A percentile compares a stretch with the other conserved stretches of the same genome.
Conservation (phyloP, 768 basidiomycete species). For the Hortiboletus campestris region DNA sequence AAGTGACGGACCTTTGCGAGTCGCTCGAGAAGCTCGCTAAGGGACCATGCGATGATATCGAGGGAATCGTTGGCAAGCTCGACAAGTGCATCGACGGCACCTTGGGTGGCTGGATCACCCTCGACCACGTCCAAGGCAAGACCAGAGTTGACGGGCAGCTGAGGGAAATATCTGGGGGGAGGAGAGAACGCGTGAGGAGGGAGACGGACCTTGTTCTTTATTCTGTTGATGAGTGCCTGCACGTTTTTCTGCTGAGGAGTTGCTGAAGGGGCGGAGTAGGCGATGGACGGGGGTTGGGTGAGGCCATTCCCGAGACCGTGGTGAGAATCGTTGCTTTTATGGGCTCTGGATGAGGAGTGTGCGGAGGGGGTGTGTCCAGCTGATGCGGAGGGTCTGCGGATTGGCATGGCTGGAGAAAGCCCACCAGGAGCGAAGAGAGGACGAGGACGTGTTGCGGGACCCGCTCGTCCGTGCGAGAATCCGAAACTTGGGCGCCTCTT, state of each 20-base stretch:
- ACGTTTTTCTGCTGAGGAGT: constrained; percentile 83
- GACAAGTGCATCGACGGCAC: constrained; percentile 77
- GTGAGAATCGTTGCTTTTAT: constrained; percentile 64
- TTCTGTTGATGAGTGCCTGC: constrained; percentile 71
- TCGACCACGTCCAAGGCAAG: constrained; percentile 70
- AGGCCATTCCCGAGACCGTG: constrained; percentile 37
- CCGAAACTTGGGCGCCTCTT: background rate
- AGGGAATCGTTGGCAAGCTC: constrained; percentile 74
- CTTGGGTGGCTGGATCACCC: constrained; percentile 68
- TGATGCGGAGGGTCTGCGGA: constrained; percentile 63
- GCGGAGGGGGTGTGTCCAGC: constrained; percentile 38
- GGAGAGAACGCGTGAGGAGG: background rate
- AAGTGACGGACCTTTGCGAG: constrained; percentile 60
- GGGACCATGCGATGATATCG: constrained; percentile 75
- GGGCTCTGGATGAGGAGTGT: constrained; percentile 45
- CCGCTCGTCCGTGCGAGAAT: constrained; percentile 23
- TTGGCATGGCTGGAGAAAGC: constrained; percentile 39
- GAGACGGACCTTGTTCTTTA: constrained; percentile 71
- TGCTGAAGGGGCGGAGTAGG: constrained; percentile 38
- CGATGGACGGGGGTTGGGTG: constrained; percentile 34
- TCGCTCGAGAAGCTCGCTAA: constrained; percentile 76
- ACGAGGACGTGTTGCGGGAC: constrained; percentile 10
- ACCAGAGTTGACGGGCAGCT: constrained; percentile 89
- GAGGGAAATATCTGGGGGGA: background rate
- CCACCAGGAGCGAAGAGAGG: constrained; percentile 18